phyloP scores from a whole-genome alignment of 2,329 filamentous ascomycete species.

The Beauveria scarabaeidicola region DNA sequence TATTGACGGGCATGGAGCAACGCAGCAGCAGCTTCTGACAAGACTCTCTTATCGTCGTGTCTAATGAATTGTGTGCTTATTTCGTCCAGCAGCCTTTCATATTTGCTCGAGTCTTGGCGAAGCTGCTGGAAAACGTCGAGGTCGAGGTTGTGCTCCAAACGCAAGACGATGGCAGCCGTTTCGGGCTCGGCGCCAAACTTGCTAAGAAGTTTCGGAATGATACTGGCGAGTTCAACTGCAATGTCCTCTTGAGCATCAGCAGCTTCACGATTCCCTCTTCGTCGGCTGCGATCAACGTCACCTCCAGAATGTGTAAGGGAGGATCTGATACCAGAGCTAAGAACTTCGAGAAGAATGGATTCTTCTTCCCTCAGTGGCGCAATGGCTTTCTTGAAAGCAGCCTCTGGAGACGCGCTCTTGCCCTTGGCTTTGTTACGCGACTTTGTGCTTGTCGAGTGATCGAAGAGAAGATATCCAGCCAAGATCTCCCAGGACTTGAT shows the following conservation, averaged over 20 bases:
- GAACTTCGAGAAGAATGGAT: conserved; percentile 73
- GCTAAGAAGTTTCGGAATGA: conserved; percentile 79
- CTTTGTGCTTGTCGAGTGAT: conserved; percentile 63
- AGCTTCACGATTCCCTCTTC: conserved; percentile 51
- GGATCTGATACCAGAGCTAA: conserved; percentile 73
- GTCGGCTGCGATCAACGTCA: conserved; percentile 55
- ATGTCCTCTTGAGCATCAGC: conserved; percentile 68
- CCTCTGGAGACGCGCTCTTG: conserved; percentile 46
- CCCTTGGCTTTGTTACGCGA: conserved; percentile 42
- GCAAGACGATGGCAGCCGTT: conserved; percentile 76
- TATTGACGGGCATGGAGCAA: conserved; percentile 79
- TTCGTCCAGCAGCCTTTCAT: conserved; percentile 75
- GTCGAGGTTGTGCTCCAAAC: conserved; percentile 78
- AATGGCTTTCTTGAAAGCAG: conserved; percentile 60
- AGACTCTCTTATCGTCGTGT: conserved; percentile 79
- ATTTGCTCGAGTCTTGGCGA: conserved; percentile 74
- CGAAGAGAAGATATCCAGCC: conserved; percentile 83
- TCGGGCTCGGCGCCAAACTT: conserved; percentile 88
- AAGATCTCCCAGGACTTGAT: conserved; percentile 81
- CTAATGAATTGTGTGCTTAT: conserved; percentile 89
- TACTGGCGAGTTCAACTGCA: conserved; percentile 64
- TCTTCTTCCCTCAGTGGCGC: conserved; percentile 72
- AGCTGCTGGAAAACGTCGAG: conserved; percentile 82
- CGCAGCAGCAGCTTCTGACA: conserved; percentile 74
- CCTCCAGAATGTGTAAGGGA: conserved; percentile 53